Conservation (phyloP, 2,329 filamentous ascomycete species). For the Thermochaetoides dissita region DNA sequence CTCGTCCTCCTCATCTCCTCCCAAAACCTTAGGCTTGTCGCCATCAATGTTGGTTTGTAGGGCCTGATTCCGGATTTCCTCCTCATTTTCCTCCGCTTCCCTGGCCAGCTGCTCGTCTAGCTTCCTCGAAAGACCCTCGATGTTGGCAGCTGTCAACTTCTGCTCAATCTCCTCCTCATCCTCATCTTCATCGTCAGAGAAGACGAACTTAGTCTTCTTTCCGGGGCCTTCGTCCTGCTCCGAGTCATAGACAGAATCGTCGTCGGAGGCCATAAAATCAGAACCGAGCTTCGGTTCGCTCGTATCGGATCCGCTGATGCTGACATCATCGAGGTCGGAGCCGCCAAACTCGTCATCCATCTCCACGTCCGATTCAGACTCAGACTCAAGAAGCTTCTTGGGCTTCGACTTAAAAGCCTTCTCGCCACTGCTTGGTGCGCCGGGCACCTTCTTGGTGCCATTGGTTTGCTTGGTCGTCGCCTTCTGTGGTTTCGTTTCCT, state of each 20-base stretch:
- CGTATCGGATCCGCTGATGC: slow-evolving; percentile 30
- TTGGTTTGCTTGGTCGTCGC: slow-evolving; percentile 22
- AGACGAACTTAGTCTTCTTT: slow-evolving; percentile 53
- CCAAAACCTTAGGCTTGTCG: slow-evolving; percentile 55
- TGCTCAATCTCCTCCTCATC: slow-evolving; percentile 81
- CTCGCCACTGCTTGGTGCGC: slow-evolving; percentile 14
- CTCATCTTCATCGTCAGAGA: slow-evolving; percentile 93
- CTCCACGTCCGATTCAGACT: slow-evolving; percentile 30
- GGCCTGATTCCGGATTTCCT: slow-evolving; percentile 71
- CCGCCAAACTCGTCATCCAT: slow-evolving; percentile 27
- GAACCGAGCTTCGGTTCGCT: slow-evolving; percentile 35
- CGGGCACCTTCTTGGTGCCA: slow-evolving; percentile 17
- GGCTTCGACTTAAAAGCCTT: slow-evolving; percentile 18
- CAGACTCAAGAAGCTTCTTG: slow-evolving; percentile 28
- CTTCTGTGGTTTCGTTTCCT: slow-evolving; percentile 15
- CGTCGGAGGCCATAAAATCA: slow-evolving; percentile 47
- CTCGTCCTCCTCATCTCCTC: slow-evolving; percentile 45
- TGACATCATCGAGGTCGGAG: slow-evolving; percentile 33
- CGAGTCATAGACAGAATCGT: slow-evolving; percentile 55
- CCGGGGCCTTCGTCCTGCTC: slow-evolving; percentile 40
- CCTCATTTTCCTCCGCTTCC: slow-evolving; percentile 70
- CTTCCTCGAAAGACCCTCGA: slow-evolving; percentile 76
- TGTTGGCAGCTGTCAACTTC: slow-evolving; percentile 86
- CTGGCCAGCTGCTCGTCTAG: slow-evolving; percentile 64
- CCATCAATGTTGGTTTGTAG: slow-evolving; percentile 88